Evolutionary conservation across 1,139 yeast genomes (phyloP), one percentile per base, ranked within the genome.

Genomic region (Hyphopichia khmerensis): DNA sequence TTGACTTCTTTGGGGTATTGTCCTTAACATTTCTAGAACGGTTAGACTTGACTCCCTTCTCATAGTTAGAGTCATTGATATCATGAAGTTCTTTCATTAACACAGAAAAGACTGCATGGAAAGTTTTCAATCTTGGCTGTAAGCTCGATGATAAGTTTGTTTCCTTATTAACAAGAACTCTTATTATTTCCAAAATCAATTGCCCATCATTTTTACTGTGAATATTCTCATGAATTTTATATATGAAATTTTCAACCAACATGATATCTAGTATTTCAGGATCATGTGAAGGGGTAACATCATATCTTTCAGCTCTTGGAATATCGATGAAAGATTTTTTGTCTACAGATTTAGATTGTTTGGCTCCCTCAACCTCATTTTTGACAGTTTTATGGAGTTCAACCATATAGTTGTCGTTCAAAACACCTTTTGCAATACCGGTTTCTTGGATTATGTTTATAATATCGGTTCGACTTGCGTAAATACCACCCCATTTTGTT

Each of bases 401-500:
- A 14, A 60, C 61, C 11, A 40, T 40, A n/a, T 43, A 40, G 14
- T 41, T 35, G 15, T 40, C 43, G 9, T 40, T 37, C 19, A 49
- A 31, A 14, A 52, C 40, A 2, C 51, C 55, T 17, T 41, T 38
- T 4, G 43, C 41, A n/a, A 24, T 32, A 27, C 15, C 53, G 47
- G 38, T 43, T 43, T 44, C 49, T 10, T 35, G 38, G 9, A 42
- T 39, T 7, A 51, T 36, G 15, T 47, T 30, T 4, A 38, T 35
- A 19, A 55, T 40, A 27, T 54, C 51, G 4, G 48, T 34, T 30
- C 44, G 38, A 31, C 37, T 27, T 18, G 42, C 37, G 24, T 44
- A 48, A 43, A 65, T 47, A 4, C 71, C 72, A 4, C 72, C 76
- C 69, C 72, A 71, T 41, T 57, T 57, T 40, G 57, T 51, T 32